A percentile compares a stretch with the other conserved stretches of the same genome.
phyloP scores from a whole-genome alignment of 306 rosid species.

The Malus asiatica region DNA sequence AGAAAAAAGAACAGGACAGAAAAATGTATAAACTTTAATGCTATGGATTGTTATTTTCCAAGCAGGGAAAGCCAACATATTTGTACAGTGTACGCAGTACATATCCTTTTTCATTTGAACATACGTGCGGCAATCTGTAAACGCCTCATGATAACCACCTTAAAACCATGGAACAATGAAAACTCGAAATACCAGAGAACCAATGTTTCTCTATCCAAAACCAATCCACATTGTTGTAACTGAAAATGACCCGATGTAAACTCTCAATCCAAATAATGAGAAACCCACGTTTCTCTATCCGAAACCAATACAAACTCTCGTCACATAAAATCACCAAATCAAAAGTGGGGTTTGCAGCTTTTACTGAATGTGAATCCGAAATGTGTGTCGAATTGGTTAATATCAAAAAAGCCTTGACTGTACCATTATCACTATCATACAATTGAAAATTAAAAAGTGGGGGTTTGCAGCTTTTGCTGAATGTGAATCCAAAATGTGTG shows the following conservation, averaged over 20 bases:
- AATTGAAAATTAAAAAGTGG: background rate
- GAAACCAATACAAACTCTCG: background rate
- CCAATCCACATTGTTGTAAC: background rate
- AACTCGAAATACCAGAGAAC: background rate
- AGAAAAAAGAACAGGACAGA: background rate
- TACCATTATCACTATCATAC: background rate
- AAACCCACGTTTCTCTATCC: background rate
- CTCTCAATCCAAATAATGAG: too few relatives aligned
- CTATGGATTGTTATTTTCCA: background rate
- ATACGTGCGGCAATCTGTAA: background rate
- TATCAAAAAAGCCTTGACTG: background rate
- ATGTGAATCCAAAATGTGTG: background rate
- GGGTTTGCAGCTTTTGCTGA: background rate
- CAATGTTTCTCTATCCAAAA: background rate
- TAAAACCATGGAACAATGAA: background rate
- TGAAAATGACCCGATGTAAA: too few relatives aligned
- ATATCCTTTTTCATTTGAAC: background rate
- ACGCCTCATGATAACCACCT: background rate
- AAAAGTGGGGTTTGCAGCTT: background rate
- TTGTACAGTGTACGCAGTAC: background rate
- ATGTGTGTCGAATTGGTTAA: background rate
- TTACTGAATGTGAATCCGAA: background rate
- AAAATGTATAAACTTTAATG: background rate
- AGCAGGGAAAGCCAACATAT: background rate
- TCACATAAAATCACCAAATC: background rate